Evolutionary conservation across 2,329 filamentous ascomycete genomes (phyloP), one percentile per base, ranked within the genome.

Genomic region (Thermoascus crustaceus): DNA sequence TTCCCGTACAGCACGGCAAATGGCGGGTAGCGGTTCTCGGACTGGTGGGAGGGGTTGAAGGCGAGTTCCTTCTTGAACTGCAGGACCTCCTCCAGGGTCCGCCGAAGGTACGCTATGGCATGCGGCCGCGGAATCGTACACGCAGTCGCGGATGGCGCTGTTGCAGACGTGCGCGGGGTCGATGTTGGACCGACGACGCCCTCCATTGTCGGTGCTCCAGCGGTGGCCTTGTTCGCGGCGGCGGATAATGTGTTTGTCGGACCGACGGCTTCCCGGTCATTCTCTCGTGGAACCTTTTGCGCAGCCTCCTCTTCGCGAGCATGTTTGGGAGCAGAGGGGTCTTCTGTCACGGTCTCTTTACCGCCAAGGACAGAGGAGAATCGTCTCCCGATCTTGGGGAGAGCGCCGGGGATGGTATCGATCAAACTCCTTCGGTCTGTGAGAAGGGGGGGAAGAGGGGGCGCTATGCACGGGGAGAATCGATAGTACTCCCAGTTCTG

Each of bases 1-100:
- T 94, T 94, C 37, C 85, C 83, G 61, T 94, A 95, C 6, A 96
- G 75, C 30, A 94, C 73, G 0, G 84, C 79, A 8, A 85, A 68
- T 0, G 89, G 88, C 2, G 88, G 88, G 52, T 95, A 95, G 0
- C 59, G 55, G 53, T 94, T 94, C n/a, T 68, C 55, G 0, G 63
- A 59, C 10, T 78, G 73, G 48, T 82, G 78, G 1, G 58, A 46
- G 0, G 78, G 66, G 1, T 67, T 66, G 60, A 83, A 80, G 1
- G 72, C 68, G 1, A 89, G 73, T 48, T 89, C 82, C 41, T 75
- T 61, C 42, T 91, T 88, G 71, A 94, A 96, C 6, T 64, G 66
- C 42, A 80, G 79, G 5, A 78, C 79, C 18, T 81, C 76, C 10
- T 74, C 67, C 0, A 96, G 76, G 0, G 80, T 88, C 40, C 85